phyloP scores from a whole-genome alignment of 2,329 filamentous ascomycete genomes.

The Stagonosporopsis tanaceti region DNA sequence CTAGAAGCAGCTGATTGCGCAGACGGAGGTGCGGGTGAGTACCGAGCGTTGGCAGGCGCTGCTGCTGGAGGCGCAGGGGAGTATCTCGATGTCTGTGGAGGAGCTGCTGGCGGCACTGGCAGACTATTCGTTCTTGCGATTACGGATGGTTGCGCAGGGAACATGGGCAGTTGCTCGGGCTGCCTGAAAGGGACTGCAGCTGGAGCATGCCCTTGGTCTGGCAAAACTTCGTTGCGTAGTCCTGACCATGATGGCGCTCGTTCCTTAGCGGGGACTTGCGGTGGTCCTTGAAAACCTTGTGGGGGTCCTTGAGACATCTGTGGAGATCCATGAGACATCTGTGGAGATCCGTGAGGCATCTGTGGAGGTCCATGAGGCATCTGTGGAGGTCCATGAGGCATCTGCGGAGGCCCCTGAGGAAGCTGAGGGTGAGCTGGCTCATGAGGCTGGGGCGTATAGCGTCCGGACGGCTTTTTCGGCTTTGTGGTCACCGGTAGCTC shows the following conservation, averaged over 20 bases:
- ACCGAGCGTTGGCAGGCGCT: slow-evolving; percentile 48
- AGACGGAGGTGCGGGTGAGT: slow-evolving; percentile 52
- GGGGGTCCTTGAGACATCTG: slow-evolving; percentile 35
- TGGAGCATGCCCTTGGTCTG: slow-evolving; percentile 30
- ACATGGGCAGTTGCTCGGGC: slow-evolving; percentile 52
- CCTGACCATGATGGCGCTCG: slow-evolving; percentile 48
- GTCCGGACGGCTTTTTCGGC: slow-evolving; percentile 48
- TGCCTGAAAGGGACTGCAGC: slow-evolving; percentile 47
- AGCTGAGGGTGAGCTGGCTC: slow-evolving; percentile 35
- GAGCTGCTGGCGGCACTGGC: slow-evolving; percentile 41
- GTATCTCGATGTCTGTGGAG: slow-evolving; percentile 41
- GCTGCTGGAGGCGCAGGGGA: slow-evolving; percentile 45
- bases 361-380: slow-evolving; percentile 33
- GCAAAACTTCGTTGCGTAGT: slow-evolving; percentile 45
- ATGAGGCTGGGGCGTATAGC: slow-evolving; percentile 50
- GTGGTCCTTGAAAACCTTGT: slow-evolving; percentile 33
- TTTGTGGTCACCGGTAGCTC: slow-evolving; percentile 57
- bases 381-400: slow-evolving; percentile 35
- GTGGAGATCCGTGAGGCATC: slow-evolving; percentile 35
- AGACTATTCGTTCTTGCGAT: slow-evolving; percentile 43
- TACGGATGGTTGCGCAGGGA: slow-evolving; percentile 44
- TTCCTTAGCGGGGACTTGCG: slow-evolving; percentile 41
- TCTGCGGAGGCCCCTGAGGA: slow-evolving; percentile 32
- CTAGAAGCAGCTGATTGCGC: slow-evolving; percentile 45
- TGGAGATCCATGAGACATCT: slow-evolving; percentile 29